Base-by-base conservation (phyloP, 495 filamentous ascomycete species). In the Penicillium manginii region DNA sequence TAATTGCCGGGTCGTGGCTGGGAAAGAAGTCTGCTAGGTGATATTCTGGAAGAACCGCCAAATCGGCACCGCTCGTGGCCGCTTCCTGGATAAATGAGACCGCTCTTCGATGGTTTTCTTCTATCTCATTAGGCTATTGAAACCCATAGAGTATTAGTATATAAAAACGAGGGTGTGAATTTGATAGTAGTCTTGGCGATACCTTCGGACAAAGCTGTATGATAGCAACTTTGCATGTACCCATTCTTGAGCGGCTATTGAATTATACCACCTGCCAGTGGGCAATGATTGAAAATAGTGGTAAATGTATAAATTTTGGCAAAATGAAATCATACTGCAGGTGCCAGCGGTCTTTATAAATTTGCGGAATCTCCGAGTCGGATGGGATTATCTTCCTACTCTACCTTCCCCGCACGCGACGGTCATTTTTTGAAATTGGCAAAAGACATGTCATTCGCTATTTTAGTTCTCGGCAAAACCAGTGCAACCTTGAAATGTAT, bases 61-160 rank as follows among this genome's bases (percentile, higher is more conserved):
- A 11, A 4, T 57, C 18, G 29, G 58, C 53, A 15, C 58, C 58
- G 11, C 26, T 26, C 14, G 11, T 14, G 18, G 58, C 53, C 3
- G 58, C 58, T 23, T 56, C 53, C 23, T 15, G 52, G 40, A 78
- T 83, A 14, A 54, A 59, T 14, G 21, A 2, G 2, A 54, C 18
- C 2, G 57, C 57, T 43, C 51, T 4, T n/a, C 21, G 33, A 11
- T 59, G 57, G 31, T 59, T 59, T 12, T 31, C 31, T 14, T 59
- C 50, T 18, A 59, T 54, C 10, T 45, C 57, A 33, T 50, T 54
- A 12, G 43, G 26, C 54, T 50, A n/a, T 47, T 29, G 8, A 8
- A 2, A 10, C 9, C 18, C 19, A 23, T 9, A 11, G 6, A 15
- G 12, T 8, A 19, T 43, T 43, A 43, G 40, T n/a, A 17, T 17